These are phyloP conservation scores for Spathaspora sp. DNA, from an alignment of 1,139 yeast species.

Conservation along the genomic window DNA sequence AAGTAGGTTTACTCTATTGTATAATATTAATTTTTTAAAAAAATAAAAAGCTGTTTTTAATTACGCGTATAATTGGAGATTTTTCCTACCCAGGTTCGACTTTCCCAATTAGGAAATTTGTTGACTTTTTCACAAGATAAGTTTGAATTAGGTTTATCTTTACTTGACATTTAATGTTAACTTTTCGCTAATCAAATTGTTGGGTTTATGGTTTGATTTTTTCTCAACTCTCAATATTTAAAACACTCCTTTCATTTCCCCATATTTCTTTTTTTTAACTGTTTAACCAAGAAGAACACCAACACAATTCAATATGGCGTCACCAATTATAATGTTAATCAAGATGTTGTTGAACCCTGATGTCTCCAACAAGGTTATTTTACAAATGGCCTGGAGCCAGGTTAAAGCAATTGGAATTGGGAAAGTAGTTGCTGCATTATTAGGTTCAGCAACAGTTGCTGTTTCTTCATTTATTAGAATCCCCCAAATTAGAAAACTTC, in stretches of 20 bases:
- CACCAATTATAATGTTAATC: slow-evolving; percentile 27
- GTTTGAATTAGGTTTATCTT: not conserved
- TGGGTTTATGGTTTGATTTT: not conserved
- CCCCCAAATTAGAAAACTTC: slow-evolving; percentile 44
- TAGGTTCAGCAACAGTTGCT: slow-evolving; percentile 40
- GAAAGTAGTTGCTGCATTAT: slow-evolving; percentile 32
- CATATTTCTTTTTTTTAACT: not conserved
- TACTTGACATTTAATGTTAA: not conserved
- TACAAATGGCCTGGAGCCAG: slow-evolving; percentile 40
- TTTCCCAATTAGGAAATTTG: not conserved
- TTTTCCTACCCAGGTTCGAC: not conserved
- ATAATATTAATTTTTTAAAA: too few relatives aligned
- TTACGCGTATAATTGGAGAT: not conserved
- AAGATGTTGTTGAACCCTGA: slow-evolving; percentile 41
- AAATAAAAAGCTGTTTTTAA: too few relatives aligned
- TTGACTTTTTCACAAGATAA: not conserved
- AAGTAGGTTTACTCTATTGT: slow-evolving; percentile 8
- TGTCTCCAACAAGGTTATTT: slow-evolving; percentile 39
- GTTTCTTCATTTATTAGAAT: slow-evolving; percentile 42
- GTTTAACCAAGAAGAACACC: not conserved
- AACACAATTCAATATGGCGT: slow-evolving; percentile 16
- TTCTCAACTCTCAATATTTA: too few relatives aligned
- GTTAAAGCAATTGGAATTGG: slow-evolving; percentile 37
- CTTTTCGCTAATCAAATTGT: not conserved
- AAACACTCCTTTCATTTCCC: not conserved